Percentiles rank a stretch among this genome's conserved stretches.
Evolutionary conservation across 192 early-diverging fungal species (phyloP).

Genomic region (Haplosporangium gracile): DNA sequence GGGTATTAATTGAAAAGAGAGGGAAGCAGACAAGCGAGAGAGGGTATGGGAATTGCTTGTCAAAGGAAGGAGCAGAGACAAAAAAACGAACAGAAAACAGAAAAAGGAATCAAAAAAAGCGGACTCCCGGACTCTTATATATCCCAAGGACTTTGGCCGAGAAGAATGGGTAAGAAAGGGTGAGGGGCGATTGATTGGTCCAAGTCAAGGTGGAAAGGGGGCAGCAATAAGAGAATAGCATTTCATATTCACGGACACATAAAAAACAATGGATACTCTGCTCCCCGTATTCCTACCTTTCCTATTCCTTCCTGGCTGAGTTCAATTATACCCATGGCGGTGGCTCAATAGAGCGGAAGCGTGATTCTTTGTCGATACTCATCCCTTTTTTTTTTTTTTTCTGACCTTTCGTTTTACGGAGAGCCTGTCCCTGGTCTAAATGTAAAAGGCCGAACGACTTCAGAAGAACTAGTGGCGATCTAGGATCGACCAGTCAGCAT

Average conservation of each 20-base stretch:
- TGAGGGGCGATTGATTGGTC: not conserved
- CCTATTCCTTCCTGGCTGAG: constrained; percentile 28
- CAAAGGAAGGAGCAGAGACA: not conserved
- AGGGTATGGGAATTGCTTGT: not conserved
- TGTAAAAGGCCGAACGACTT: not conserved
- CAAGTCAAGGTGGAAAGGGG: not conserved
- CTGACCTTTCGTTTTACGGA: too few species aligned
- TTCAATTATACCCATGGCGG: not conserved
- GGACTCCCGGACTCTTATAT: not conserved
- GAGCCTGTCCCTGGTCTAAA: not conserved
- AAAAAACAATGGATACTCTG: not conserved
- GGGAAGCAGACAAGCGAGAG: too few species aligned
- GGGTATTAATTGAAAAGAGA: not conserved
- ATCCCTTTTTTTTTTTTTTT: not conserved
- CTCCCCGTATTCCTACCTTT: constrained; percentile 8
- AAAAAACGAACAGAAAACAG: not conserved
- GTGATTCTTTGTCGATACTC: not conserved
- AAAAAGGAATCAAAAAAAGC: not conserved
- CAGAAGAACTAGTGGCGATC: not conserved
- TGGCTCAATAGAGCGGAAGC: not conserved
- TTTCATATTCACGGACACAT: not conserved
- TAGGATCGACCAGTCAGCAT: not conserved
- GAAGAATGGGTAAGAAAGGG: not conserved
- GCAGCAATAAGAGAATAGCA: not conserved
- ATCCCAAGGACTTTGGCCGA: not conserved